phyloP scores from a whole-genome alignment of 345 rosid genomes.

The Combretum micranthum region DNA sequence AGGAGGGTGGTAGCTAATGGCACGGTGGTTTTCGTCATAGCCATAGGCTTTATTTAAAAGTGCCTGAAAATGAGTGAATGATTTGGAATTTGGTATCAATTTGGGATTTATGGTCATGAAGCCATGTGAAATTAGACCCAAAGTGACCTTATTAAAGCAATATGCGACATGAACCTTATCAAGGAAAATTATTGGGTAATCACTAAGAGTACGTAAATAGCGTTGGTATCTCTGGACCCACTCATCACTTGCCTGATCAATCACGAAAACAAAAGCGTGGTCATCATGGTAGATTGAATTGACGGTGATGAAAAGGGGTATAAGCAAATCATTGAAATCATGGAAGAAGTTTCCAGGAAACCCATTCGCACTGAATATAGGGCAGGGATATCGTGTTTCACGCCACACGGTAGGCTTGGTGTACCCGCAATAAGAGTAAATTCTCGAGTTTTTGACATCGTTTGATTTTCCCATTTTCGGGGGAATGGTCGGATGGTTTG shows the following conservation, averaged over 20 bases:
- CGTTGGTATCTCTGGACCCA: constrained; percentile 22
- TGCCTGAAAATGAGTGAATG: constrained; percentile 14
- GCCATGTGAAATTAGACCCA: constrained; percentile 31
- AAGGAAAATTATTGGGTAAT: constrained; percentile 15
- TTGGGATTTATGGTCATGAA: constrained; percentile 18
- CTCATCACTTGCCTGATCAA: constrained; percentile 10
- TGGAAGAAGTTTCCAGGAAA: constrained; percentile 34
- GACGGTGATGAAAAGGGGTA: constrained; percentile 33
- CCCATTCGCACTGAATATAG: constrained; percentile 26
- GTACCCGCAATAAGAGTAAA: constrained; percentile 18
- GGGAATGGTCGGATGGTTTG: constrained; percentile 30
- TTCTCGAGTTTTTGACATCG: constrained; percentile 31
- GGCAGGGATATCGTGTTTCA: constrained; percentile 22
- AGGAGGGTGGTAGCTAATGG: background rate
- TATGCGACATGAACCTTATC: constrained; percentile 14
- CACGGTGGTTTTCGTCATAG: background rate
- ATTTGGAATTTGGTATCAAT: constrained; percentile 9
- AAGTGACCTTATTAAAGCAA: constrained; percentile 24
- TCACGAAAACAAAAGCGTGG: constrained; percentile 16
- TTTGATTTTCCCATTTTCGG: constrained; percentile 21
- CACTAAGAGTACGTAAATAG: constrained; percentile 9
- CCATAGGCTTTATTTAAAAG: constrained; percentile 14
- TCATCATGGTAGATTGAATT: constrained; percentile 12
- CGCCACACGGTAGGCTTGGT: constrained; percentile 13
- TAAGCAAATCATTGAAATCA: constrained; percentile 25